These are phyloP conservation scores for Colletotrichum salicis DNA, from an alignment of 2,329 filamentous ascomycete genomes.

Conservation along the genomic window DNA sequence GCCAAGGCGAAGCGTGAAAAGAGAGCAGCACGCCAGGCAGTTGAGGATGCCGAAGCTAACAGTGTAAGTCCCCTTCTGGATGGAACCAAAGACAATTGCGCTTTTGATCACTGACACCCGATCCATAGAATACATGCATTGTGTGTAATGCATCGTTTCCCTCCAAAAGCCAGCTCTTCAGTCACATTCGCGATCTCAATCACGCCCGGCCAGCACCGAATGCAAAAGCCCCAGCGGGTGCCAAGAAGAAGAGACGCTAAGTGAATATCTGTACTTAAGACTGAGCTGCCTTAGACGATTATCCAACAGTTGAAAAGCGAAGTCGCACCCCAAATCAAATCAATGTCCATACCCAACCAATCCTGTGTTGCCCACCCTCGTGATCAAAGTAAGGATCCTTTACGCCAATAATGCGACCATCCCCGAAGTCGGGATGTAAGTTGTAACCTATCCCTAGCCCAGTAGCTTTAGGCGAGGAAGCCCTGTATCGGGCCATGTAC, in stretches of 20 bases:
- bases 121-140: slow-evolving; percentile 53
- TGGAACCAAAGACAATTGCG: not conserved
- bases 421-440: no score
- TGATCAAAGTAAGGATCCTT: not conserved
- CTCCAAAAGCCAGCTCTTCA: slow-evolving; percentile 78
- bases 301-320: not conserved
- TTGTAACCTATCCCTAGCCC: not conserved
- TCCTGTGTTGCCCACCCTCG: not conserved
- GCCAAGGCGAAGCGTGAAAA: slow-evolving; percentile 63
- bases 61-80: slow-evolving; percentile 45
- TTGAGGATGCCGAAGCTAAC: slow-evolving; percentile 45
- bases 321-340: not conserved
- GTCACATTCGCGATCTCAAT: slow-evolving; percentile 73
- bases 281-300: not conserved
- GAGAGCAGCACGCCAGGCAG: slow-evolving; percentile 54
- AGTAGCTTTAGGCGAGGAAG: not conserved
- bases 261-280: not conserved
- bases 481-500: not conserved
- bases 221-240: slow-evolving; percentile 26
- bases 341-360: not conserved
- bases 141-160: slow-evolving; percentile 59
- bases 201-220: slow-evolving; percentile 65
- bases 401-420: not conserved
- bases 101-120: not conserved
- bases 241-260: slow-evolving; percentile 53